A percentile compares a stretch with the other conserved stretches of the same genome.
Evolutionary conservation across 225 moss, liverwort and hornwort genomes (phyloP).

Genomic region (Thuidium tamariscinum): DNA sequence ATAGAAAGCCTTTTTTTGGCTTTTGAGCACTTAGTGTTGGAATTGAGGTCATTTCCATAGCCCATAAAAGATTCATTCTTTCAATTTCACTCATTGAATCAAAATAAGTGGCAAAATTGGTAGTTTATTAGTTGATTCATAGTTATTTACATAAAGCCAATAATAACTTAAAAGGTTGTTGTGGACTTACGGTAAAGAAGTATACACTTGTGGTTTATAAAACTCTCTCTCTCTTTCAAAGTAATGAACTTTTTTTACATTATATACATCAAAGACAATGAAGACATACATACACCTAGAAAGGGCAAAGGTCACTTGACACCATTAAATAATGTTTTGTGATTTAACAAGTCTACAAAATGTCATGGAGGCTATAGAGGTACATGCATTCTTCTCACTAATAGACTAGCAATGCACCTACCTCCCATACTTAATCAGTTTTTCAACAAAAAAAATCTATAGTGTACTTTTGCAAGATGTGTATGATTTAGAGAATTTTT

Average conservation of each 20-base stretch:
- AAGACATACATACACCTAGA: background rate
- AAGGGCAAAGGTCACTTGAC: rapidly evolving
- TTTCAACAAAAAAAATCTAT: background rate
- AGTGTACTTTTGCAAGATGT: background rate
- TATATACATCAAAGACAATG: no score
- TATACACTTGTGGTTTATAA: background rate
- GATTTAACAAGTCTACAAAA: background rate
- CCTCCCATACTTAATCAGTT: background rate
- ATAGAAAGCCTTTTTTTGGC: background rate
- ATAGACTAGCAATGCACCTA: background rate
- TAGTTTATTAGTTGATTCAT: background rate
- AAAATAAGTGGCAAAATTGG: background rate
- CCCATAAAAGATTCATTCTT: no score
- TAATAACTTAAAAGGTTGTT: background rate
- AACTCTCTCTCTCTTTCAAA: rapidly evolving
- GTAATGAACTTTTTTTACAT: background rate
- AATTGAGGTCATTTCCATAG: no score
- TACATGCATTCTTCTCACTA: no score
- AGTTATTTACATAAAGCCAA: background rate
- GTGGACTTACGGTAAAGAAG: background rate
- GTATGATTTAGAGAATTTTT: background rate
- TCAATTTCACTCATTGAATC: background rate
- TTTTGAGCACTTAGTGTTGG: background rate
- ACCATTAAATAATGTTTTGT: background rate
- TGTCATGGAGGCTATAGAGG: no score